Evolutionary conservation across 2,329 filamentous ascomycete species (phyloP).

Genomic region (Pseudogymnoascus sp.): DNA sequence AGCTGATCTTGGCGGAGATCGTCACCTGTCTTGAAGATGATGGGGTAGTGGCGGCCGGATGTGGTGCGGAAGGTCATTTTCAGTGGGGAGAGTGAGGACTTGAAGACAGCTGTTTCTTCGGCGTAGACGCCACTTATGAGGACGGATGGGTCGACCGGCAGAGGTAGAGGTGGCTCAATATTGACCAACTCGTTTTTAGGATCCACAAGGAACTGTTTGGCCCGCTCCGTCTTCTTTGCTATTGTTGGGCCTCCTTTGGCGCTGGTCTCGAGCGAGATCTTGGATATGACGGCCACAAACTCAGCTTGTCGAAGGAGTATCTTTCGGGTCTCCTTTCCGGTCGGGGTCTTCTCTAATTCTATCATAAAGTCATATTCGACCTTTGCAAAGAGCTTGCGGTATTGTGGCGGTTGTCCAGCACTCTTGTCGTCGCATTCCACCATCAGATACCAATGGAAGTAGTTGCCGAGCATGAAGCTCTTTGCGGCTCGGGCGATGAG

Average conservation of each 20-base stretch:
- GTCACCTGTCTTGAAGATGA: slow-evolving; percentile 96
- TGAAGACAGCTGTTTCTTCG: slow-evolving; percentile 86
- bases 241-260: slow-evolving; percentile 50
- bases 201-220: slow-evolving; percentile 79
- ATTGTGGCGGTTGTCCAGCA: slow-evolving; percentile 62
- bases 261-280: slow-evolving; percentile 82
- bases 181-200: slow-evolving; percentile 78
- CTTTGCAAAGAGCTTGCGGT: slow-evolving; percentile 81
- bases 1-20: slow-evolving; percentile 95
- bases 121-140: slow-evolving; percentile 71
- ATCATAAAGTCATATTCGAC: slow-evolving; percentile 96
- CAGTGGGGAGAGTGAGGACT: slow-evolving; percentile 86
- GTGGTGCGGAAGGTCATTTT: slow-evolving; percentile 83
- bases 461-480: slow-evolving; percentile 88
- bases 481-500: slow-evolving; percentile 78
- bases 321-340: slow-evolving; percentile 65
- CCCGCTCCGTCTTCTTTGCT: slow-evolving; percentile 68
- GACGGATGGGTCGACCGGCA: slow-evolving; percentile 81
- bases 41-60: slow-evolving; percentile 69
- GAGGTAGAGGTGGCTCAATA: slow-evolving; percentile 77
- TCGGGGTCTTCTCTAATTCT: slow-evolving; percentile 64
- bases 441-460: slow-evolving; percentile 97
- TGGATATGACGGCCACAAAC: slow-evolving; percentile 76
- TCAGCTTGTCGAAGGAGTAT: slow-evolving; percentile 81
- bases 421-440: slow-evolving; percentile 79